These are phyloP conservation scores for Apium graveolens DNA, from an alignment of 129 eudicot species.

Conservation along the genomic window DNA sequence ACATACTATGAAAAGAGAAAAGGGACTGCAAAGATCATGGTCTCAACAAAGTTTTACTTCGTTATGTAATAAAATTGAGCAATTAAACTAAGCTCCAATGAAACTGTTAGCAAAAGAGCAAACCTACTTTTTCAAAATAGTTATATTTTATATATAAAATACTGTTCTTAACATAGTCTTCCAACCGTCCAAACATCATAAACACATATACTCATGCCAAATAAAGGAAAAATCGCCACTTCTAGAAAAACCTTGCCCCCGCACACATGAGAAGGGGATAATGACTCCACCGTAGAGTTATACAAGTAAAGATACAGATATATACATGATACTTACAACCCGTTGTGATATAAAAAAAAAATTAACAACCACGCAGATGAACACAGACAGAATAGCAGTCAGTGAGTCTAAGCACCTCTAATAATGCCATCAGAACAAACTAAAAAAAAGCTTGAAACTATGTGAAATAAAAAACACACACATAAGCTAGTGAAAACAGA, in stretches of 20 bases:
- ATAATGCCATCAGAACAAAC: not conserved
- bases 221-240: not conserved
- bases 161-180: not conserved
- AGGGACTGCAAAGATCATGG: not conserved
- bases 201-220: not conserved
- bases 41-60: not conserved
- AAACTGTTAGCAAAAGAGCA: not conserved
- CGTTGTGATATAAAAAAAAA: not conserved
- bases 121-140: not conserved
- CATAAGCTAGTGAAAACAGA: not conserved
- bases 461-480: not conserved
- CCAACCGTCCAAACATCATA: not conserved
- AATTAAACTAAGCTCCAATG: not conserved
- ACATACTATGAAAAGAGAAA: not conserved
- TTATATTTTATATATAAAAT: too few species aligned
- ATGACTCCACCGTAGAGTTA: not conserved
- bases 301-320: not conserved
- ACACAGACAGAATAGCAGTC: not conserved
- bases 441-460: not conserved
- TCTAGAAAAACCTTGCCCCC: not conserved
- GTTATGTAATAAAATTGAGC: not conserved
- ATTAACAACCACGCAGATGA: not conserved
- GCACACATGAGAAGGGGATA: not conserved
- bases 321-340: not conserved
- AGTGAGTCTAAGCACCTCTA: not conserved